Conservation (phyloP, 768 basidiomycete species). For the Cubamyces lactineus region DNA sequence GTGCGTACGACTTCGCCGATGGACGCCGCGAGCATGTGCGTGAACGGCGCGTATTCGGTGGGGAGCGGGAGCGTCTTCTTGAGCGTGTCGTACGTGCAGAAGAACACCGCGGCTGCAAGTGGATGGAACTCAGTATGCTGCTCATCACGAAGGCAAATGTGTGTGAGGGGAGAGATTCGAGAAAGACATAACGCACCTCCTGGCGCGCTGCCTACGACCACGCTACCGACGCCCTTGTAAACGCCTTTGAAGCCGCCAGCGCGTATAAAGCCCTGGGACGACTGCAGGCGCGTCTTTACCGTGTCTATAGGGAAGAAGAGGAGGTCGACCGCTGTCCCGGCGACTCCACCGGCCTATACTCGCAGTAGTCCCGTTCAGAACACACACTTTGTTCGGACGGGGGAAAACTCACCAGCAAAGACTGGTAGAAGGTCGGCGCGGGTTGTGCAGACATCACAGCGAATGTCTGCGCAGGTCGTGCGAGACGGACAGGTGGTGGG, state of each 20-base stretch:
- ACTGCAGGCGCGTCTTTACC: constrained; percentile 93
- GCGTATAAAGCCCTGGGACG: constrained; percentile 78
- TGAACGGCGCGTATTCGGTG: constrained; percentile 63
- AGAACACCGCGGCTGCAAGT: constrained; percentile 87
- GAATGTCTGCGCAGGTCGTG: background rate
- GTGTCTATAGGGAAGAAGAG: constrained; percentile 98
- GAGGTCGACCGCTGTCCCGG: constrained; percentile 92
- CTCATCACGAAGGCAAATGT: no score
- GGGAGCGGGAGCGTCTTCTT: constrained; percentile 74
- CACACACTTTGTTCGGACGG: no score
- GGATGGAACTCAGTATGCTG: constrained; percentile 1
- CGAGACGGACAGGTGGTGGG: background rate
- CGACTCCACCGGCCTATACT: constrained; percentile 80
- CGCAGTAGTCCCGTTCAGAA: background rate
- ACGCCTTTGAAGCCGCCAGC: constrained; percentile 90
- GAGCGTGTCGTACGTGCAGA: constrained; percentile 89
- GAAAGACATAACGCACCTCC: constrained; percentile 62
- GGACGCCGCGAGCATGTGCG: constrained; percentile 57
- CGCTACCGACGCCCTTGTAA: constrained; percentile 93
- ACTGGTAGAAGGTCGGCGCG: constrained; percentile 36
- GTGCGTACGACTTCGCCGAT: constrained; percentile 55
- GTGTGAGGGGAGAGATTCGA: background rate
- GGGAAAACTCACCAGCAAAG: constrained; percentile 33
- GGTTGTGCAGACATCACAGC: constrained; percentile 18
- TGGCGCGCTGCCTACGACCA: constrained; percentile 92